These are phyloP conservation scores for Glycyrrhiza uralensis DNA, from an alignment of 306 rosid species.

Conservation along the genomic window DNA sequence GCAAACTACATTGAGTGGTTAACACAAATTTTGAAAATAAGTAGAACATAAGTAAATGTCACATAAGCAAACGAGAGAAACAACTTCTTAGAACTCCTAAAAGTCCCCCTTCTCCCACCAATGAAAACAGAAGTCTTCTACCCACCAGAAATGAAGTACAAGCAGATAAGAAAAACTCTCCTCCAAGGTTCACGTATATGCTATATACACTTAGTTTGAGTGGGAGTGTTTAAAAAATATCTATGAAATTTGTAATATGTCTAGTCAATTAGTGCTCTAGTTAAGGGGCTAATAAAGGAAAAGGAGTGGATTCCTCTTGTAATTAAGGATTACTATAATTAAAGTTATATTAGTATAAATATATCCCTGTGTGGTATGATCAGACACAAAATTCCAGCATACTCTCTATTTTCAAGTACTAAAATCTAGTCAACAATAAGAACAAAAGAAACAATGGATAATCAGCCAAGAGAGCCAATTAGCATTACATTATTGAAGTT, in stretches of 20 bases:
- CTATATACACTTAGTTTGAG: neutral
- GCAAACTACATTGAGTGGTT: neutral
- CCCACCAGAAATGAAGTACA: neutral
- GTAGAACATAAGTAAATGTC: neutral
- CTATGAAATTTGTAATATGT: neutral
- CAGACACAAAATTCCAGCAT: constrained; percentile 8
- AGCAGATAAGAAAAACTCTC: neutral
- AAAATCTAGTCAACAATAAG: constrained; percentile 15
- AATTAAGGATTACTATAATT: neutral
- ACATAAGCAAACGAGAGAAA: neutral
- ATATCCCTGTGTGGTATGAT: neutral
- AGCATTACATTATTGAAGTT: neutral
- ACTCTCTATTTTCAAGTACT: neutral
- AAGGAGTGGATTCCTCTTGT: neutral
- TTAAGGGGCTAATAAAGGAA: neutral
- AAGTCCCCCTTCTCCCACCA: neutral
- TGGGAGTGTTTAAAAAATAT: neutral
- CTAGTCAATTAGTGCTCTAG: neutral
- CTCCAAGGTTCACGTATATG: neutral
- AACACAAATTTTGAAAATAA: neutral
- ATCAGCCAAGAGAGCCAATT: constrained; percentile 7
- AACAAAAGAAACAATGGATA: constrained; percentile 2
- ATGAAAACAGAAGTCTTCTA: neutral
- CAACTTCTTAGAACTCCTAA: constrained; percentile 12
- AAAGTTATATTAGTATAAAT: neutral